Percentiles rank a stretch among this genome's conserved stretches.
These are phyloP conservation scores for Phytopythium chamaehyphon DNA, from an alignment of 352 stramenopile genomes.

Conservation along the genomic window DNA sequence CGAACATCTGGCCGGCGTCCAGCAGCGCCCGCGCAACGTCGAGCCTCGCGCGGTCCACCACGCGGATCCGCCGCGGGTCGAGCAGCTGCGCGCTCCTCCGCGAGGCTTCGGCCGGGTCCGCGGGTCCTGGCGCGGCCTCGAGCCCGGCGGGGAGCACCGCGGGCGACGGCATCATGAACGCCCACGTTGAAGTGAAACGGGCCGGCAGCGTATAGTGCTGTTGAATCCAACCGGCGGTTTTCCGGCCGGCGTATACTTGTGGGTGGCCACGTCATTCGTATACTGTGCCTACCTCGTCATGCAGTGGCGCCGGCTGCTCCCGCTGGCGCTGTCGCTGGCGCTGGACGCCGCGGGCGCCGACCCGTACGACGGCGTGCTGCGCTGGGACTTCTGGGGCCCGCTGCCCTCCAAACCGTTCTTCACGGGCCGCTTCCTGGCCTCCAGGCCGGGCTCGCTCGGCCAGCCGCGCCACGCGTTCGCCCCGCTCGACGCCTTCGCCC, in stretches of 20 bases:
- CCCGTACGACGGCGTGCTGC: conserved; percentile 14
- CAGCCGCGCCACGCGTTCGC: conserved; percentile 45
- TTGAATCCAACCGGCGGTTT: no score
- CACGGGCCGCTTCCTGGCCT: conserved; percentile 54
- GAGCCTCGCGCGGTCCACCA: conserved; percentile 53
- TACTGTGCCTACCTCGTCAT: conserved; percentile 1
- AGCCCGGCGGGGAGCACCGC: no score
- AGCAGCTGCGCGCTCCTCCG: neutral
- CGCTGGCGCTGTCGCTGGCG: conserved; percentile 3
- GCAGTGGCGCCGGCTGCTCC: no score
- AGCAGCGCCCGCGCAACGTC: conserved; percentile 45
- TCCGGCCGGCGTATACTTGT: no score
- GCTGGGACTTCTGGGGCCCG: conserved; percentile 70
- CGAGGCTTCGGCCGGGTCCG: no score
- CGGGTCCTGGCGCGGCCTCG: no score
- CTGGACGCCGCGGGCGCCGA: conserved; percentile 1
- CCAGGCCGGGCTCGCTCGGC: conserved; percentile 38
- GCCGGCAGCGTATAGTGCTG: no score
- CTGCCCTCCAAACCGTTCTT: conserved; percentile 39
- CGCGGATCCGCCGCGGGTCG: conserved; percentile 1
- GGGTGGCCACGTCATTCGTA: conserved; percentile 2
- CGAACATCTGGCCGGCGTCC: conserved; percentile 57
- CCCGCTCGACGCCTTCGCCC: conserved; percentile 56
- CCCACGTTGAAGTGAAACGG: no score
- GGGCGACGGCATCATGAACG: no score